These are phyloP conservation scores for Cryphonectria naterciae DNA, from an alignment of 2,329 filamentous ascomycete genomes.

Conservation along the genomic window DNA sequence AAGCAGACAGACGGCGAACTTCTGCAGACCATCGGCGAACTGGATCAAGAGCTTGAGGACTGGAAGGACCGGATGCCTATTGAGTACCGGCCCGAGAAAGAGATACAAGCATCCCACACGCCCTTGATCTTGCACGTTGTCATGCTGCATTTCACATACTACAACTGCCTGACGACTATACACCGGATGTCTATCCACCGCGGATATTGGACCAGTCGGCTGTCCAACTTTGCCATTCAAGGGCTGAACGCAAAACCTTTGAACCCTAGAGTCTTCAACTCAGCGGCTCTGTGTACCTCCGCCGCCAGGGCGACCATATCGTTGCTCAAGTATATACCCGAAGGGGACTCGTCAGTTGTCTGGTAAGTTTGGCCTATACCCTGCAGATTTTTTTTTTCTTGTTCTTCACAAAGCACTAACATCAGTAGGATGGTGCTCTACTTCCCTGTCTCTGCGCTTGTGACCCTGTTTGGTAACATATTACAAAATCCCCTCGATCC, in stretches of 20 bases:
- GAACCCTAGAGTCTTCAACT: conserved; percentile 93
- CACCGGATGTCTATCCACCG: conserved; percentile 98
- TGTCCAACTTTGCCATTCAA: conserved; percentile 94
- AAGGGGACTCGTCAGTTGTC: conserved; percentile 91
- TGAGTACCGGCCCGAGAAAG: conserved; percentile 95
- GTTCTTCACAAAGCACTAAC: not conserved
- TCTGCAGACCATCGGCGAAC: conserved; percentile 91
- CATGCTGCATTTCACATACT: conserved; percentile 94
- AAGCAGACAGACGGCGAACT: conserved; percentile 92
- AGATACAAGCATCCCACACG: conserved; percentile 91
- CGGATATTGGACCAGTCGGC: conserved; percentile 94
- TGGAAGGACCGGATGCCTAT: conserved; percentile 97
- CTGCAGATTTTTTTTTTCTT: not conserved
- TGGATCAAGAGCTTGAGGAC: conserved; percentile 85
- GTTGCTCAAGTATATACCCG: conserved; percentile 92
- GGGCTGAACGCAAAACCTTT: conserved; percentile 88
- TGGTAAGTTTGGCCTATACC: conserved; percentile 66
- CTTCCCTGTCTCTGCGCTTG: conserved; percentile 92
- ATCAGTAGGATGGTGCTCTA: conserved; percentile 81
- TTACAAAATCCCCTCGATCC: conserved; percentile 92
- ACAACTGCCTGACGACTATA: conserved; percentile 96
- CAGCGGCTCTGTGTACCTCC: conserved; percentile 87
- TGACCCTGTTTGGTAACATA: conserved; percentile 95
- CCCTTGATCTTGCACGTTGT: conserved; percentile 94
- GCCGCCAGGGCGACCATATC: conserved; percentile 92